A percentile compares a stretch with the other conserved stretches of the same genome.
phyloP scores from a whole-genome alignment of 169 alveolate genomes.

The Eimeria praecox region DNA sequence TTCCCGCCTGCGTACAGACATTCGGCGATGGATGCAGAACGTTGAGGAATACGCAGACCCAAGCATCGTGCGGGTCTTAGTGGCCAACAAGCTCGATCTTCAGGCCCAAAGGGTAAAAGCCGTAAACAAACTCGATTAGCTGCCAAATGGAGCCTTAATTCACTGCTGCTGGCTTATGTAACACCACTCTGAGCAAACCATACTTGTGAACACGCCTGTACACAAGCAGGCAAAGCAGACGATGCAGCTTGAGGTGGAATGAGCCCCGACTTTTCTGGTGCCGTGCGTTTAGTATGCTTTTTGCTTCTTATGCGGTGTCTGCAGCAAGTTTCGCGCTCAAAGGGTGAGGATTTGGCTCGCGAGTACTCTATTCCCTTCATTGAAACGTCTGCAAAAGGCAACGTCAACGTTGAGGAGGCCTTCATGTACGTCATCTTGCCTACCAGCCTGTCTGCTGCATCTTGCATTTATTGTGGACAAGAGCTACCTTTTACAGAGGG shows the following conservation, averaged over 20 bases:
- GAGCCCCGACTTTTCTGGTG: neutral
- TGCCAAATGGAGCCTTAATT: neutral
- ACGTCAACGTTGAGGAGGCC: constrained; percentile 69
- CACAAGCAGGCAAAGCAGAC: neutral
- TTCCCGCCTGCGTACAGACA: neutral
- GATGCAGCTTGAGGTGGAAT: neutral
- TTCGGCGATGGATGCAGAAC: constrained; percentile 64
- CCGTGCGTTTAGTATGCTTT: neutral
- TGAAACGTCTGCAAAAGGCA: constrained; percentile 76
- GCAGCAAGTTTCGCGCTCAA: constrained; percentile 73
- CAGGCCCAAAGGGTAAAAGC: constrained; percentile 49
- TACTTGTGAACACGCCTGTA: neutral
- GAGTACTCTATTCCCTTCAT: constrained; percentile 75
- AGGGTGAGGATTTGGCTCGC: constrained; percentile 78
- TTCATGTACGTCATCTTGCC: constrained; percentile 28
- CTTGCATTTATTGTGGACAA: neutral
- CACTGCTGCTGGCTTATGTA: neutral
- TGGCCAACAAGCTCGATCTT: constrained; percentile 78
- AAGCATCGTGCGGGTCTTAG: constrained; percentile 46
- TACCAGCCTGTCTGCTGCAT: neutral
- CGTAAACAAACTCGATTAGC: neutral
- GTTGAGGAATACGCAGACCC: constrained; percentile 78
- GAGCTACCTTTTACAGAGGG: neutral
- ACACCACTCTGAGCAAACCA: neutral
- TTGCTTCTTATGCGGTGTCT: neutral